These are phyloP conservation scores for Phytophthora vignae DNA, from an alignment of 352 stramenopile species.

Conservation along the genomic window DNA sequence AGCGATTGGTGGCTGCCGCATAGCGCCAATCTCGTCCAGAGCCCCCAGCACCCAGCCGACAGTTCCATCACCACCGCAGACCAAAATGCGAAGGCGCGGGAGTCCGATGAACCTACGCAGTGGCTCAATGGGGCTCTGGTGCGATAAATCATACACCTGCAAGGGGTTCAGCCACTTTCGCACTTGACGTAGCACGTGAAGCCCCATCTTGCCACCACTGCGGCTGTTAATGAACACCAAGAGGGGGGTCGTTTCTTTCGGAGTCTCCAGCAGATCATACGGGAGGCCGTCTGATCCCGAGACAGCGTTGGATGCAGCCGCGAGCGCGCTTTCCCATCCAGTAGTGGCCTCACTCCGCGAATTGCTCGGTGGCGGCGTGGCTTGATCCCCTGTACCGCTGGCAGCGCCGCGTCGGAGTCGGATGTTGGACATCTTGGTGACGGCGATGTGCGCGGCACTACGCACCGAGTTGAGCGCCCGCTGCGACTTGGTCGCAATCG, in stretches of 20 bases:
- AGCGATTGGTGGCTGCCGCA: slow-evolving; percentile 91
- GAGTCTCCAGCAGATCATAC: slow-evolving; percentile 63
- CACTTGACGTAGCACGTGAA: slow-evolving; percentile 93
- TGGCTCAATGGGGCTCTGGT: slow-evolving; percentile 92
- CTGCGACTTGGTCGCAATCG: slow-evolving; percentile 62
- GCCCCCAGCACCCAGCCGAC: slow-evolving; percentile 92
- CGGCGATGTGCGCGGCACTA: slow-evolving; percentile 67
- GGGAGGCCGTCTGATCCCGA: slow-evolving; percentile 43
- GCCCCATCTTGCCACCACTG: slow-evolving; percentile 93
- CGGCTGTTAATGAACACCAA: slow-evolving; percentile 97
- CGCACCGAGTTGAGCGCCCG: slow-evolving; percentile 75
- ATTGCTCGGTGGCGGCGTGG: slow-evolving; percentile 28
- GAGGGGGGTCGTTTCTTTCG: slow-evolving; percentile 61
- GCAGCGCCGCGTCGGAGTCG: slow-evolving; percentile 54
- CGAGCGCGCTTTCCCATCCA: slow-evolving; percentile 27
- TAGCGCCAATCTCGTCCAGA: slow-evolving; percentile 69
- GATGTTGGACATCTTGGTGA: slow-evolving; percentile 80
- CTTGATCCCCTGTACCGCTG: slow-evolving; percentile 12
- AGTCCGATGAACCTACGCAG: slow-evolving; percentile 93
- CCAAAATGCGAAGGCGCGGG: slow-evolving; percentile 90
- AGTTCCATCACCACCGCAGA: slow-evolving; percentile 96
- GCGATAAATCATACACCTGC: slow-evolving; percentile 95
- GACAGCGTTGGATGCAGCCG: slow-evolving; percentile 31
- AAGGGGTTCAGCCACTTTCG: slow-evolving; percentile 95
- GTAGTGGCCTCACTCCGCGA: slow-evolving; percentile 16